Evolutionary conservation across 2,329 filamentous ascomycete genomes (phyloP), one percentile per base, ranked within the genome.

Genomic region (Lecanosticta acicola): DNA sequence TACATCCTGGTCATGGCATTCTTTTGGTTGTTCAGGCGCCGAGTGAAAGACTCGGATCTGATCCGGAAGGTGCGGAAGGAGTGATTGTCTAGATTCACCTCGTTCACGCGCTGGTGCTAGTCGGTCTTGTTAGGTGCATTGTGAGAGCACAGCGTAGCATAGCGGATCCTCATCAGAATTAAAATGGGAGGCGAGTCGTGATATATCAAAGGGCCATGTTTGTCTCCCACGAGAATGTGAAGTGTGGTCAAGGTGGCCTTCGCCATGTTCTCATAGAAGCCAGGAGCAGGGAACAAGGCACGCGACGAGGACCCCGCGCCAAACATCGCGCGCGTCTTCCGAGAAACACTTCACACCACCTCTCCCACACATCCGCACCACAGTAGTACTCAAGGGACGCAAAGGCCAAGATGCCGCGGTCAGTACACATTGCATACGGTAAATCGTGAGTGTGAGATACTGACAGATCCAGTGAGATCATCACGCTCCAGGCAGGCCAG

Each of bases 401-500:
- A 21, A 24, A 38, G 3, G 39, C 8, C 35, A 24, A 38, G 3
- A 45, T 45, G 42, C 42, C 42, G 35, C 42, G 42, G 42, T 45
- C 14, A 45, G 42, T 33, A 21, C 17, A n/a, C 21, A n/a, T 17
- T 18, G 17, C 18, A 7, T 11, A 38, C 14, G n/a, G n/a, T 17
- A 4, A 18, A 8, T 16, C 5, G 35, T 11, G 3, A 34, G 16
- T 11, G 3, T 9, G 14, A 37, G 13, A 29, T 37, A 34, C 24
- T 29, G 20, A 36, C 32, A 18, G 14, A 18, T 8, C 7, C 60
- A 96, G 93, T 71, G 93, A 98, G 80, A 98, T 98, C 63, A 98
- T 98, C 71, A 98, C 94, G 53, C 85, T 98, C 62, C 93, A 98
- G 73, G 91, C 94, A 56, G 93, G 93, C 79, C 93, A 97, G 72